phyloP scores from a whole-genome alignment of 1,139 yeast species.

The Blastobotrys raffinosifermentans region DNA sequence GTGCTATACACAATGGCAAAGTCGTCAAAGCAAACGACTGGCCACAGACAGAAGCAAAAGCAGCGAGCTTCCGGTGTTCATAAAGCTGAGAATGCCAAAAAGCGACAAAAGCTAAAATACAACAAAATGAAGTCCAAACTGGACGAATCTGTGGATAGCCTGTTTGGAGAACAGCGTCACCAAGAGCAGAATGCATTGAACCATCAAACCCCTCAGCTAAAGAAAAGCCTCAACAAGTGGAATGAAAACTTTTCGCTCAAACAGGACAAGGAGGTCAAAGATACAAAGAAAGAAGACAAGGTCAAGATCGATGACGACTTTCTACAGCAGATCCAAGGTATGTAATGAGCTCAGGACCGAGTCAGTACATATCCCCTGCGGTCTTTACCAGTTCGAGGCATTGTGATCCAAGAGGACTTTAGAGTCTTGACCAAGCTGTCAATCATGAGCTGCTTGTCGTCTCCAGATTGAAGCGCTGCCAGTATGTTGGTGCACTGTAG shows the following conservation, averaged over 20 bases:
- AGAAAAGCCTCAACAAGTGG: slow-evolving; percentile 1
- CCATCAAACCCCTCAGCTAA: slow-evolving; percentile 1
- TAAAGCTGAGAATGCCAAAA: slow-evolving; percentile 13
- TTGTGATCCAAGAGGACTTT: slow-evolving; percentile 26
- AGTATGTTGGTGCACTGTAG: slow-evolving; percentile 55
- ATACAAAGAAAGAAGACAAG: slow-evolving; percentile 16
- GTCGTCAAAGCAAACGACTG: slow-evolving; percentile 8
- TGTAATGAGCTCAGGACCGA: slow-evolving; percentile 1
- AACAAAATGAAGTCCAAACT: slow-evolving; percentile 18
- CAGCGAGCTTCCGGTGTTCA: slow-evolving; percentile 10
- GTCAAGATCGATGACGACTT: slow-evolving; percentile 8
- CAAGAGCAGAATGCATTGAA: slow-evolving; percentile 1
- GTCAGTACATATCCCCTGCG: slow-evolving; percentile 27
- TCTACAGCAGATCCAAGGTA: slow-evolving; percentile 9
- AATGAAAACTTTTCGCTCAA: slow-evolving; percentile 15
- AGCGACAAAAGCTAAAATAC: slow-evolving; percentile 21
- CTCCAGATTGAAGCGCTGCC: slow-evolving; percentile 45
- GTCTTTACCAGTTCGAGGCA: slow-evolving; percentile 29
- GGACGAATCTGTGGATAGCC: slow-evolving; percentile 15
- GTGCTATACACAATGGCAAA: slow-evolving; percentile 6
- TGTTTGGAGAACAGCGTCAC: not conserved
- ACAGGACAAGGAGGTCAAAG: slow-evolving; percentile 40
- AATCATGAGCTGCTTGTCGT: slow-evolving; percentile 47
- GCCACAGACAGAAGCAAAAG: slow-evolving; percentile 5
- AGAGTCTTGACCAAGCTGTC: slow-evolving; percentile 38